Base-by-base conservation (phyloP, 192 early-diverging fungal species). In the Irineochytrium annulatum region DNA sequence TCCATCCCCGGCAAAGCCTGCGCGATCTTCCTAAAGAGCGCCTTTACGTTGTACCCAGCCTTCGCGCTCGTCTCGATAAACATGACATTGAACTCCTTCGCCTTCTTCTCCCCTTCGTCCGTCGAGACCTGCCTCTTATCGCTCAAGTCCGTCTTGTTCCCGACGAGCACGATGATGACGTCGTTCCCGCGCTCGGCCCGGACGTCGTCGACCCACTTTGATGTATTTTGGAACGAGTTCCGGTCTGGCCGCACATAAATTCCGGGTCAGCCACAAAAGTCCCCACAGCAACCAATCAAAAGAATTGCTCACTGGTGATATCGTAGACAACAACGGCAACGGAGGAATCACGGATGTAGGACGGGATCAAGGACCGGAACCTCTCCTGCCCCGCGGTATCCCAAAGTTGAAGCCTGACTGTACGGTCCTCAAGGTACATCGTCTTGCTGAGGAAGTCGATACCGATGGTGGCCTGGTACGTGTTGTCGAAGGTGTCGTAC, bases 401-500 rank as follows among this genome's bases (percentile, higher is more conserved):
- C 97, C 97, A 98, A 57, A 98, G 82, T 75, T 99, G 95, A 34
- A 99, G 81, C 41, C 95, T 83, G n/a, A 98, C 90, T 8, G 97
- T 98, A 52, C 91, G 82, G 74, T 99, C 94, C 63, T 97, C 94
- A 43, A 98, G 77, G 68, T 99, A 99, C 93, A 99, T 97, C 2
- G 95, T 99, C 77, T 99, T 99, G 39, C 91, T 93, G 58, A 98
- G 69, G 74, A 99, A 99, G 68, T 99, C 97, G 60, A 99, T 98
- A 58, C 97, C 97, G 59, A 99, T 99, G 22, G 97, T 99, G 17
- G 97, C 91, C 62, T 81, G 92, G 77, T 99, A 98, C 33, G 93
- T 93, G 62, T 93, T 94, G 83, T 99, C 95, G 71, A 99, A 99
- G n/a, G 93, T 98, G 65, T 99, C 97, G 72, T 99, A 98, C 95